These are phyloP conservation scores for Poa pratensis DNA, from an alignment of 176 grass and related monocot species.

Conservation along the genomic window DNA sequence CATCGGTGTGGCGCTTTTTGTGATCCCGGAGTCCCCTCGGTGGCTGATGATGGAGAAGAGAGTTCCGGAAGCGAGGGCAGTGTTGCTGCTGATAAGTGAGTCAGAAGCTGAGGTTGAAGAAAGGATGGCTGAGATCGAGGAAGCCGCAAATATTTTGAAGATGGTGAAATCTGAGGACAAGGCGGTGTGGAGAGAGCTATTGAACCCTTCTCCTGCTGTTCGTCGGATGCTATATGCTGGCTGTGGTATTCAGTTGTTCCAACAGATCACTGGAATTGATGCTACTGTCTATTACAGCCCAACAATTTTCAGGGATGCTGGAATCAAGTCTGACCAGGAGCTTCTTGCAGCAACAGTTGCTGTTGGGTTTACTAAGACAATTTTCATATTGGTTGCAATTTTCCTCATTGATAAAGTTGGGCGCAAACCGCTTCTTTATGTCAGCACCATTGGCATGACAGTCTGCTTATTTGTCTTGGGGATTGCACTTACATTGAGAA, in stretches of 20 bases:
- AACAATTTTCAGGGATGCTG: slow-evolving; percentile 84
- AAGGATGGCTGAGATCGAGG: slow-evolving; percentile 78
- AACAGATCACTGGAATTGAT: slow-evolving; percentile 93
- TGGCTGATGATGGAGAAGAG: slow-evolving; percentile 92
- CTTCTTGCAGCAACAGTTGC: slow-evolving; percentile 83
- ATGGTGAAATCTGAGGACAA: slow-evolving; percentile 57
- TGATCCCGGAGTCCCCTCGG: slow-evolving; percentile 90
- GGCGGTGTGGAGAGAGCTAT: slow-evolving; percentile 79
- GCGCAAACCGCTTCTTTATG: slow-evolving; percentile 84
- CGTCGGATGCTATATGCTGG: slow-evolving; percentile 73
- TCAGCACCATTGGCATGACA: slow-evolving; percentile 94
- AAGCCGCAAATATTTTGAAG: slow-evolving; percentile 63
- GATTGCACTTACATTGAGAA: slow-evolving; percentile 57
- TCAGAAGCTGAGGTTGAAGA: slow-evolving; percentile 70
- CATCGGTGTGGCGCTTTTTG: slow-evolving; percentile 77
- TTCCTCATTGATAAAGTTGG: slow-evolving; percentile 90
- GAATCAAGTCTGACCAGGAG: slow-evolving; percentile 78
- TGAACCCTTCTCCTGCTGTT: slow-evolving; percentile 73
- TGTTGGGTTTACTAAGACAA: slow-evolving; percentile 83
- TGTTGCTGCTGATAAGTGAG: slow-evolving; percentile 76
- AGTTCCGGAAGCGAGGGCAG: slow-evolving; percentile 62
- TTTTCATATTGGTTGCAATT: slow-evolving; percentile 91
- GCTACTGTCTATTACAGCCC: slow-evolving; percentile 94
- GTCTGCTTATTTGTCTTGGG: slow-evolving; percentile 71
- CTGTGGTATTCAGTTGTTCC: slow-evolving; percentile 84